Evolutionary conservation across 2,329 filamentous ascomycete genomes (phyloP).

Genomic region (Rutstroemia sp.): DNA sequence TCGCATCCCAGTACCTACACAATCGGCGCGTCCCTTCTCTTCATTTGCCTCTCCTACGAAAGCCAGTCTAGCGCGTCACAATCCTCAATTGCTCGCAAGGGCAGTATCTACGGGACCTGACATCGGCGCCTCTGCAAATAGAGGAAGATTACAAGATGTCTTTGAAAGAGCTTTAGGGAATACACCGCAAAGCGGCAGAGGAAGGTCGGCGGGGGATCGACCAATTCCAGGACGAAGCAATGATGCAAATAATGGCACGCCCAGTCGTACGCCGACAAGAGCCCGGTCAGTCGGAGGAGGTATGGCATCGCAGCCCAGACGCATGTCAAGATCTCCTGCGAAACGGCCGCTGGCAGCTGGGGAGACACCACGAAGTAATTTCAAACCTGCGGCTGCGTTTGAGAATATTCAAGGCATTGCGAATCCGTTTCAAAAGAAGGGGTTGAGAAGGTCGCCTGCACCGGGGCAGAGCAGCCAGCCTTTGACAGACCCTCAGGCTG

Average conservation of each 20-base stretch:
- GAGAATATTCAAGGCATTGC: conserved; percentile 8
- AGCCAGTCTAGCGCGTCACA: conserved; percentile 53
- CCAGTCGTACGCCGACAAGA: conserved; percentile 10
- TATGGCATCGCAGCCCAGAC: conserved; percentile 24
- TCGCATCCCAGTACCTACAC: conserved; percentile 21
- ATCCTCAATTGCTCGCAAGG: conserved; percentile 49
- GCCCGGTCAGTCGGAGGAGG: conserved; percentile 15
- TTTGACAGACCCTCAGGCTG: neutral
- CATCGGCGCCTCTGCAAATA: conserved; percentile 28
- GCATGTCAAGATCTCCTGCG: conserved; percentile 22
- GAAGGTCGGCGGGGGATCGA: conserved; percentile 14
- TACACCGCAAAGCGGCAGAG: conserved; percentile 10
- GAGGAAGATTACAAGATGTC: conserved; percentile 26
- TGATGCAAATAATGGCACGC: conserved; percentile 1
- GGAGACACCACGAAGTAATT: conserved; percentile 8
- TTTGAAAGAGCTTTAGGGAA: conserved; percentile 22
- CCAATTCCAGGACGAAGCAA: neutral
- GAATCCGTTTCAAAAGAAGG: conserved; percentile 26
- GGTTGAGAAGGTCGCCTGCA: conserved; percentile 21
- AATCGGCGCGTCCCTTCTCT: conserved; percentile 29
- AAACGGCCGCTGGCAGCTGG: conserved; percentile 12
- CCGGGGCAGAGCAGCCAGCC: conserved; percentile 5
- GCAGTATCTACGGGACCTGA: conserved; percentile 23
- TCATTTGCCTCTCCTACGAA: conserved; percentile 63
- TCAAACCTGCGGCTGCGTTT: conserved; percentile 3